Evolutionary conservation across 1,139 yeast species (phyloP).

Genomic region (Protomyces macrosporus): DNA sequence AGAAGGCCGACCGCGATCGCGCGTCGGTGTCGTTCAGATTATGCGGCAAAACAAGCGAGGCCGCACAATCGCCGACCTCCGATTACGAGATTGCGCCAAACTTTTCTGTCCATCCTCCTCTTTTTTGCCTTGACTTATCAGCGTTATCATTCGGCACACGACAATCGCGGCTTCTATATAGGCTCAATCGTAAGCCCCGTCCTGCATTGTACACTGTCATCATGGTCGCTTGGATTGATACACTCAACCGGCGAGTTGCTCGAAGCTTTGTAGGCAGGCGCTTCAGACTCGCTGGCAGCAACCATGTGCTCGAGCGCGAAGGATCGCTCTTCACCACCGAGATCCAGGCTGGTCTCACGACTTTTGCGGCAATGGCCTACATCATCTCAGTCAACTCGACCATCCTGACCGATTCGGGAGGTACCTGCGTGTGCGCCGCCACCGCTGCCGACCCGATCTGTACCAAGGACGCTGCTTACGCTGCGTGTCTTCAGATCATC

Average conservation of each 20-base stretch:
- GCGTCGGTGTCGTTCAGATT: too few species aligned
- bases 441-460: constrained; percentile 31
- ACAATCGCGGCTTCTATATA: too few species aligned
- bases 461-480: constrained; percentile 28
- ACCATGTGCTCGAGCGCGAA: constrained; percentile 30
- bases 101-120: too few species aligned
- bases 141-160: too few species aligned
- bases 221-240: constrained; percentile 4
- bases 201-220: not conserved
- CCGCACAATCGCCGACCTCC: too few species aligned
- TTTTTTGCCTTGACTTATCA: too few species aligned
- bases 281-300: constrained; percentile 32
- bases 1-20: too few species aligned
- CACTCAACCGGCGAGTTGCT: constrained; percentile 46
- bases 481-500: constrained; percentile 24
- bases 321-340: constrained; percentile 32
- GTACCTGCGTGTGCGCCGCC: constrained; percentile 31
- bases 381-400: constrained; percentile 32
- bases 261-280: constrained; percentile 29
- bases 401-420: constrained; percentile 31
- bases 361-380: constrained; percentile 33
- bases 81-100: too few species aligned
- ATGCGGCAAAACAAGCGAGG: too few species aligned
- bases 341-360: constrained; percentile 33
- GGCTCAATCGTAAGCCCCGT: too few species aligned